phyloP scores from a whole-genome alignment of 2,329 filamentous ascomycete species.

The Tympanopsis confertula region DNA sequence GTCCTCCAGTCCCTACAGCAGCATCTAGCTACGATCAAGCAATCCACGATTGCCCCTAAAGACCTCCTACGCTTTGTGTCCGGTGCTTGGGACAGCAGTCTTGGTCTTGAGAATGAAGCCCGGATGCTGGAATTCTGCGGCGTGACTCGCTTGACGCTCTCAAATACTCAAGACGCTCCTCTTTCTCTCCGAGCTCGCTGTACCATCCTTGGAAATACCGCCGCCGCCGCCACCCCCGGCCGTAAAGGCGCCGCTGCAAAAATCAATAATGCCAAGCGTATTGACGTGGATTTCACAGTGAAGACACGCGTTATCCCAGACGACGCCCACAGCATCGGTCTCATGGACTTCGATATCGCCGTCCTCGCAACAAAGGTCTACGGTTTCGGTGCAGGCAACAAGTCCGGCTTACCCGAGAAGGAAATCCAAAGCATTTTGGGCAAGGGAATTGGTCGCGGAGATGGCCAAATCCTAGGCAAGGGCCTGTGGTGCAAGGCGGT shows the following conservation, averaged over 20 bases:
- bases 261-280: slow-evolving; percentile 9
- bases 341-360: slow-evolving; percentile 20
- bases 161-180: slow-evolving; percentile 11
- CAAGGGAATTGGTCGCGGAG: slow-evolving; percentile 8
- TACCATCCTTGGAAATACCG: slow-evolving; percentile 16
- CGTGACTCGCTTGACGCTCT: slow-evolving; percentile 20
- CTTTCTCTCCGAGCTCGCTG: slow-evolving; percentile 21
- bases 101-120: slow-evolving; percentile 25
- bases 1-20: slow-evolving; percentile 25
- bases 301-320: slow-evolving; percentile 12
- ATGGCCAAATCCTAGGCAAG: slow-evolving; percentile 14
- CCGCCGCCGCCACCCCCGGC: neutral
- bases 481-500: slow-evolving; percentile 26
- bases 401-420: slow-evolving; percentile 15
- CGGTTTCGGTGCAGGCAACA: slow-evolving; percentile 17
- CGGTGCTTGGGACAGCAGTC: slow-evolving; percentile 25
- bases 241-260: neutral
- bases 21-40: slow-evolving; percentile 16
- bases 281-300: slow-evolving; percentile 26
- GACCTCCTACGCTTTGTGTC: slow-evolving; percentile 25
- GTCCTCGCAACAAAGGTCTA: slow-evolving; percentile 24
- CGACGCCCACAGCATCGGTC: slow-evolving; percentile 5
- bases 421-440: slow-evolving; percentile 21
- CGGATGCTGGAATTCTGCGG: slow-evolving; percentile 28
- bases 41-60: slow-evolving; percentile 19